phyloP scores from a whole-genome alignment of 345 rosid species.

The Erysimum cheiranthoides region DNA sequence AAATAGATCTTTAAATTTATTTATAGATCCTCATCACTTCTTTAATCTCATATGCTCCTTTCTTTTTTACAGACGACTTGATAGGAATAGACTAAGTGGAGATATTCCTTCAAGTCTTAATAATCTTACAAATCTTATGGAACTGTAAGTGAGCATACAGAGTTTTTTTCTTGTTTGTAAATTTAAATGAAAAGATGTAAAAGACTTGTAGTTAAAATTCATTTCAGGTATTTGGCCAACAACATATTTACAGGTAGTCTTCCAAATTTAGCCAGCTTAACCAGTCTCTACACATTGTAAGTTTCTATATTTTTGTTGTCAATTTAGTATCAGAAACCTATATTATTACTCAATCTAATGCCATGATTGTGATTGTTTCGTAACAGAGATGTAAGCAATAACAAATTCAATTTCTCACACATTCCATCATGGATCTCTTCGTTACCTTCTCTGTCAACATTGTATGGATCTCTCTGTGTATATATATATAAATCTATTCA shows the following conservation, averaged over 20 bases:
- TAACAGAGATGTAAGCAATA: constrained; percentile 84
- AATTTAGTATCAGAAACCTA: background rate
- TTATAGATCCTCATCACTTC: background rate
- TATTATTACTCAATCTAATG: background rate
- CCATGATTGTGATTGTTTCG: background rate
- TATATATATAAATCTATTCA: background rate
- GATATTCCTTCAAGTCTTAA: constrained; percentile 60
- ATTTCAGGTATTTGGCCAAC: constrained; percentile 73
- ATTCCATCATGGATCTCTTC: constrained; percentile 68
- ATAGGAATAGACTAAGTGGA: constrained; percentile 61
- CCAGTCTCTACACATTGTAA: constrained; percentile 64
- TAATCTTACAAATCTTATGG: constrained; percentile 57
- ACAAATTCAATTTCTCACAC: constrained; percentile 51
- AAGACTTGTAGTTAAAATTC: constrained; percentile 13
- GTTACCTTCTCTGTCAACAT: constrained; percentile 57
- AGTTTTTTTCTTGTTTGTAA: background rate
- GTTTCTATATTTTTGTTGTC: constrained; percentile 23
- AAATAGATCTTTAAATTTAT: background rate
- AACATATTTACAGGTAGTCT: constrained; percentile 61
- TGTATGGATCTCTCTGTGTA: constrained; percentile 57
- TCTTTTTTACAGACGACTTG: constrained; percentile 70
- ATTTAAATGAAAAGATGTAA: constrained; percentile 12
- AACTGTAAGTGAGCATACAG: constrained; percentile 61
- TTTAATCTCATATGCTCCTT: background rate
- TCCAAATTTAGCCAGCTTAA: constrained; percentile 66